These are phyloP conservation scores for Trichoderma semiorbis DNA, from an alignment of 2,329 filamentous ascomycete species.

Conservation along the genomic window DNA sequence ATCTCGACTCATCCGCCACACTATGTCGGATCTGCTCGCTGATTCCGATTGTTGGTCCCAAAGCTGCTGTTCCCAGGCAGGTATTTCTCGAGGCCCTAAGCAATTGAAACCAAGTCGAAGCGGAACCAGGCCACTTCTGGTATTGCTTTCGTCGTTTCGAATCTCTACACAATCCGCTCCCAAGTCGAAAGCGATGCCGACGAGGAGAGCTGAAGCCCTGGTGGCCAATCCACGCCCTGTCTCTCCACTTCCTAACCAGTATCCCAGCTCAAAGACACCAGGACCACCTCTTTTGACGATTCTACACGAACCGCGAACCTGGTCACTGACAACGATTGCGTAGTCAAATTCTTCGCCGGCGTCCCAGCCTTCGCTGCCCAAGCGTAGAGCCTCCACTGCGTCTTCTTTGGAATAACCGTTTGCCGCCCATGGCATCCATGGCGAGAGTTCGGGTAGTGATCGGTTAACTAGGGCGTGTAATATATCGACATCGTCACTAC, in stretches of 20 bases:
- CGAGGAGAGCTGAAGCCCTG: constrained; percentile 19
- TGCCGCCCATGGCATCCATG: constrained; percentile 18
- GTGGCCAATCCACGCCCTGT: constrained; percentile 23
- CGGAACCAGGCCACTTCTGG: constrained; percentile 7
- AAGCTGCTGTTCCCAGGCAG: background rate
- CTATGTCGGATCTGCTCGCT: background rate
- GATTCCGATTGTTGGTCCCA: background rate
- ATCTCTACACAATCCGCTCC: constrained; percentile 21
- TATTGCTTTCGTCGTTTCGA: constrained; percentile 19
- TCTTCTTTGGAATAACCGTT: constrained; percentile 17
- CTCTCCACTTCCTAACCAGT: constrained; percentile 22
- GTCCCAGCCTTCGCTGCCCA: constrained; percentile 16
- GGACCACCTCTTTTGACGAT: constrained; percentile 10
- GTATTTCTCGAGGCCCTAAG: background rate
- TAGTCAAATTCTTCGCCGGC: constrained; percentile 18
- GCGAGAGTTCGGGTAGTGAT: constrained; percentile 19
- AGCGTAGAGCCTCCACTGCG: constrained; percentile 15
- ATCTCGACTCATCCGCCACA: constrained; percentile 9
- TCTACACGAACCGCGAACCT: constrained; percentile 19
- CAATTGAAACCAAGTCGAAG: background rate
- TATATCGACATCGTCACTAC: background rate
- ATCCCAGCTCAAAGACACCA: constrained; percentile 20
- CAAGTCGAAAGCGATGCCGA: constrained; percentile 18
- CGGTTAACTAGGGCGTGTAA: constrained; percentile 16
- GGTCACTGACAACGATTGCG: constrained; percentile 17